phyloP scores from a whole-genome alignment of 148 eudicot genomes.

The Vaccinium darrowii region DNA sequence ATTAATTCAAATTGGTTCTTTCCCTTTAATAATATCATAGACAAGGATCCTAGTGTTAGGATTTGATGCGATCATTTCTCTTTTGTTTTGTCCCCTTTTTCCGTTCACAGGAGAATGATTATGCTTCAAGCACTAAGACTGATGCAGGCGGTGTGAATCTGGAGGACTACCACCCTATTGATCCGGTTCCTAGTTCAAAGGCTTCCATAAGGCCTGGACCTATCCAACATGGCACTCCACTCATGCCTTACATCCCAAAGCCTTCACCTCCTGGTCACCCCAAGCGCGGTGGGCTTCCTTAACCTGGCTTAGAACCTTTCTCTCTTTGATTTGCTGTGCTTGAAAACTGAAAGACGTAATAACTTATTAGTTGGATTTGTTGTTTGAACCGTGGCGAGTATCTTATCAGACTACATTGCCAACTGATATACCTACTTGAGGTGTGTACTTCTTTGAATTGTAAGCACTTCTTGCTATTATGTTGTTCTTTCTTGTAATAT shows the following conservation, averaged over 20 bases:
- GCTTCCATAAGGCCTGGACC: slow-evolving; percentile 45
- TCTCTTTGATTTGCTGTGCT: slow-evolving; percentile 3
- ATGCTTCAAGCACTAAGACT: slow-evolving; percentile 10
- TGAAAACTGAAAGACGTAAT: slow-evolving; percentile 3
- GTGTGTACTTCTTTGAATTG: not conserved
- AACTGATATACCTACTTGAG: slow-evolving; percentile 10
- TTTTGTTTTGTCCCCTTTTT: not conserved
- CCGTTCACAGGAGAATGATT: slow-evolving; percentile 4
- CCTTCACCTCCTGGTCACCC: slow-evolving; percentile 34
- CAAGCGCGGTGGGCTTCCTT: slow-evolving; percentile 20
- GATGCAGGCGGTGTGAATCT: slow-evolving; percentile 8
- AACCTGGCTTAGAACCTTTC: not conserved
- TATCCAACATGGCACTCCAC: slow-evolving; percentile 48
- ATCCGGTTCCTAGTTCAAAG: slow-evolving; percentile 53
- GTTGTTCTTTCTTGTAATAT: not conserved
- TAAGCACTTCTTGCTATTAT: not conserved
- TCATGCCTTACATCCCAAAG: slow-evolving; percentile 49
- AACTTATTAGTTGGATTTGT: not conserved
- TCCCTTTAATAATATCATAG: not conserved
- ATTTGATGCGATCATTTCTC: not conserved
- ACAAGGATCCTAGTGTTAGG: not conserved
- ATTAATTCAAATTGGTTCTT: not conserved
- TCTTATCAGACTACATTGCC: not conserved
- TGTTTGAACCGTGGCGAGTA: not conserved
- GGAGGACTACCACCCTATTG: slow-evolving; percentile 23